Evolutionary conservation across 148 eudicot genomes (phyloP), one percentile per base, ranked within the genome.

Genomic region (Beta vulgaris): DNA sequence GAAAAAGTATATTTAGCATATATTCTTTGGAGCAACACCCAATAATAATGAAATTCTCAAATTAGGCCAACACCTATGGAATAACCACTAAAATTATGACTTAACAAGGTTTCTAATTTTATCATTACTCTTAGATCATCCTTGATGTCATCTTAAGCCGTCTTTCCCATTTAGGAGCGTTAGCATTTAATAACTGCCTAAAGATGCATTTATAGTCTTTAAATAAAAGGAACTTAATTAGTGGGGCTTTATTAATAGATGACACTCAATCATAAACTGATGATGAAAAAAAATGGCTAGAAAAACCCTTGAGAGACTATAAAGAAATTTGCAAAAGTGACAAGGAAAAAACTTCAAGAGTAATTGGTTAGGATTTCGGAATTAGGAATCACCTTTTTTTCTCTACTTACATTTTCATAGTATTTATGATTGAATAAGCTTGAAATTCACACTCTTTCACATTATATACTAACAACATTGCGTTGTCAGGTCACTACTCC

Each of bases 351-450:
- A 65, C 15, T 4, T 26, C 16, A 28, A 10, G 37, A 44, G 23
- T 43, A 59, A 70, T 44, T n/a, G 32, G 23, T 70, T 19, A 73
- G 77, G 77, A 48, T 66, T 72, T 58, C 49, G 55, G 68, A 68
- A 78, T 72, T 76, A 77, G 75, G 77, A 81, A 81, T 77, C 76
- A 75, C 21, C 80, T 73, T 65, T 80, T 65, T 19, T 76, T 70
- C 64, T 77, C 80, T 80, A 81, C 80, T 77, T 67, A 77, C 32
- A 77, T 36, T 73, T 58, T 72, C n/a, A 72, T 72, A 66, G 32
- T 65, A 71, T 51, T 51, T 15, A 1, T 31, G 7, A 43, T 25
- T 42, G 34, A n/a, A 72, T 76, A 81, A 67, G 84, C 70, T 76
- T 72, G 21, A 57, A 81, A 81, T 35, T 73, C 69, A 72, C 80